Evolutionary conservation across 139 green algal species (phyloP).

Genomic region (Chlorella sp.): DNA sequence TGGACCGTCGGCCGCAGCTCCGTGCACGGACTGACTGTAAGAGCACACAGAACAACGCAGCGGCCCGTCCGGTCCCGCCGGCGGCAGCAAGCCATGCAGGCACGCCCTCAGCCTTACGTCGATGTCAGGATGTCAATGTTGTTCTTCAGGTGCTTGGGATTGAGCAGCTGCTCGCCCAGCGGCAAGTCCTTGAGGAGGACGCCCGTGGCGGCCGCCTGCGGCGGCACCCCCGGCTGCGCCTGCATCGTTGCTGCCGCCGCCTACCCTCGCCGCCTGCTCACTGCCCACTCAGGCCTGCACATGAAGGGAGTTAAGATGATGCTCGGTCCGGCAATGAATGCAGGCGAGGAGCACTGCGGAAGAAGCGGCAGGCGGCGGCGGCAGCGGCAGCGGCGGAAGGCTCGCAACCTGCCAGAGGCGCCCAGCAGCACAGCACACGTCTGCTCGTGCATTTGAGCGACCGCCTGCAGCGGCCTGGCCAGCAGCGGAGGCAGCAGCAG

Average conservation of each 20-base stretch:
- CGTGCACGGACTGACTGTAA: no score
- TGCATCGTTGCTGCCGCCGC: background rate
- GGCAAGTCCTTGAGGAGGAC: background rate
- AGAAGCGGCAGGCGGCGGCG: no score
- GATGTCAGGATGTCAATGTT: constrained; percentile 30
- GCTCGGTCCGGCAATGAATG: no score
- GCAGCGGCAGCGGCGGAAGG: background rate
- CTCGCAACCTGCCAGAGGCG: background rate
- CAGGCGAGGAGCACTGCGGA: no score
- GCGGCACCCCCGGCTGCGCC: background rate
- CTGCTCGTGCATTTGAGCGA: no score
- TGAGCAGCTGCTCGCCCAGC: constrained; percentile 22
- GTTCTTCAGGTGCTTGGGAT: constrained; percentile 4
- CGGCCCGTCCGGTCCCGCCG: no score
- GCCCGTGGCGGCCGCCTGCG: background rate
- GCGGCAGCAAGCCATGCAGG: background rate
- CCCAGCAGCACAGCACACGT: no score
- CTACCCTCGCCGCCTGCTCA: background rate
- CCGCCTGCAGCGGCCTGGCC: no score
- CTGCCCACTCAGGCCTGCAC: background rate
- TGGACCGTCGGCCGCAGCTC: no score
- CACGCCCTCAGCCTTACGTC: constrained; percentile 10
- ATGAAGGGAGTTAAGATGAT: no score
- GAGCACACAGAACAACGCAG: no score
- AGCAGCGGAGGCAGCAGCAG: no score